Evolutionary conservation across 1,139 yeast genomes (phyloP).

Genomic region (Taphrina confusa): DNA sequence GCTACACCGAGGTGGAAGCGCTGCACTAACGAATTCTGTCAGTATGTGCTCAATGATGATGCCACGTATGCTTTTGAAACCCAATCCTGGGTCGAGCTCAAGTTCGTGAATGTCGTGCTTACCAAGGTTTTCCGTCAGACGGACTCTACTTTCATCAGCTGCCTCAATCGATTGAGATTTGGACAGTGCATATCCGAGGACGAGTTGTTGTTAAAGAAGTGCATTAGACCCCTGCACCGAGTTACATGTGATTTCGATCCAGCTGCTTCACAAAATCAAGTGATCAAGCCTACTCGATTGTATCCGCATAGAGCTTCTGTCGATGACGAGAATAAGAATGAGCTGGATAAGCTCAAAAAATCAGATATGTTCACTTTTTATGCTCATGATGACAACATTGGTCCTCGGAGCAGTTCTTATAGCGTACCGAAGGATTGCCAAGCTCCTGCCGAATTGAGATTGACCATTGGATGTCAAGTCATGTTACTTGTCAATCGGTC

Average conservation of each 20-base stretch:
- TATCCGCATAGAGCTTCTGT: constrained; percentile 84
- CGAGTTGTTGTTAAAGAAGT: constrained; percentile 53
- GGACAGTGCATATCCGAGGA: constrained; percentile 50
- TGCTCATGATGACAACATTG: constrained; percentile 47
- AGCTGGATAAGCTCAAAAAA: constrained; percentile 58
- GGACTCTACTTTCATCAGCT: constrained; percentile 75
- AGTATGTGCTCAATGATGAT: constrained; percentile 41
- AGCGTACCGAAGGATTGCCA: constrained; percentile 56
- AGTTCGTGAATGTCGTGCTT: constrained; percentile 66
- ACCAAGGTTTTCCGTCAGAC: constrained; percentile 87
- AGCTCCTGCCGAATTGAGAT: constrained; percentile 62
- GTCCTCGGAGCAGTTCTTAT: not conserved
- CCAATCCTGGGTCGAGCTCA: constrained; percentile 64
- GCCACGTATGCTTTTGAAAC: constrained; percentile 76
- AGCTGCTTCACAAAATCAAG: constrained; percentile 49
- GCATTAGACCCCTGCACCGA: constrained; percentile 56
- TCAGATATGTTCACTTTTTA: constrained; percentile 61
- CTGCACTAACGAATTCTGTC: not conserved
- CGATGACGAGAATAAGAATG: constrained; percentile 65
- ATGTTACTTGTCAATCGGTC: constrained; percentile 82
- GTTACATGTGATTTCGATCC: constrained; percentile 51
- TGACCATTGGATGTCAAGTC: constrained; percentile 87
- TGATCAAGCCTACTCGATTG: constrained; percentile 80
- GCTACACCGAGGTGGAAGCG: constrained; percentile 7
- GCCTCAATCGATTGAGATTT: constrained; percentile 82